Base-by-base conservation (phyloP, 345 rosid genomes). In the Excoecaria cochinchinensis region DNA sequence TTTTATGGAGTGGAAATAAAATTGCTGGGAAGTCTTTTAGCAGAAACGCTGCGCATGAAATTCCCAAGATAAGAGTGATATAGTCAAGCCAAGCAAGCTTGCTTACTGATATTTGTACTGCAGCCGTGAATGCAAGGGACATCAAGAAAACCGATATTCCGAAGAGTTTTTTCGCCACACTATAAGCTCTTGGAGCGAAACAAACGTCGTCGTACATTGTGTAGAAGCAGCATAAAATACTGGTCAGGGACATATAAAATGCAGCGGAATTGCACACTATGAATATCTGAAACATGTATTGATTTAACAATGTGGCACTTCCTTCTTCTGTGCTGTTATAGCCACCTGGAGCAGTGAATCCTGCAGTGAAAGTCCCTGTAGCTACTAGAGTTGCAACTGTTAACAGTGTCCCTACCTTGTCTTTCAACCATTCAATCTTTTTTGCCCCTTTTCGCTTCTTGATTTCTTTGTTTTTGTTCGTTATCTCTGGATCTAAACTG, bases 271-370 rank as follows among this genome's bases (percentile, higher is more conserved):
- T 57, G 61, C 61, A 57, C 21, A 57, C 21, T 8, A 21, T 15
- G 12, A 57, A 57, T 21, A 57, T 4, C 15, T 57, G 61, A 57
- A 57, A 57, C 61, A 57, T 21, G 7, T 3, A 31, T 8, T 57
- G 6, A n/a, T 22, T 8, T n/a, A 57, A 21, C 61, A 57, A 8
- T 13, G 25, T 56, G 5, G 61, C 61, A 19, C n/a, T 56, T n/a
- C 61, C 61, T 56, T 56, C 21, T 6, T n/a, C 61, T 56, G 61
- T 25, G 47, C 61, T 56, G 61, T 56, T 56, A 56, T 56, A 60
- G 11, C 64, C 64, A 25, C 64, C 38, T 4, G 64, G 64, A 8
- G n/a, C 1, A 8, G 64, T 10, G 40, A 24, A 60, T 3, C 16
- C 64, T 0, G 64, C 40, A 24, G 64, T 5, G 13, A 60, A 60